These are phyloP conservation scores for Gossypium raimondii DNA, from an alignment of 345 rosid species.

Conservation along the genomic window DNA sequence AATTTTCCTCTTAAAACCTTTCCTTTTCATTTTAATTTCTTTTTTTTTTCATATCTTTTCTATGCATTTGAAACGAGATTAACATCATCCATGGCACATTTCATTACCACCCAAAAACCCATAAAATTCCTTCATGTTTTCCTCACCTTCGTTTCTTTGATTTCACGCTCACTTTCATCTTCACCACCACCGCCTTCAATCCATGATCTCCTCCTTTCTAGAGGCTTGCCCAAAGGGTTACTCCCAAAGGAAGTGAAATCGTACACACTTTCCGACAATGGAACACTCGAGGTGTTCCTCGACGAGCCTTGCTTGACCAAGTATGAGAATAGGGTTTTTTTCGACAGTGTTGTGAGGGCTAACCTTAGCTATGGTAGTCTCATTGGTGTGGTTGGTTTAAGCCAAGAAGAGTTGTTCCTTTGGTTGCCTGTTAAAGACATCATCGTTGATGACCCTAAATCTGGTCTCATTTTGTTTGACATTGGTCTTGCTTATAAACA, in stretches of 20 bases:
- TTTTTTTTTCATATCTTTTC: neutral
- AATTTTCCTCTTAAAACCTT: conserved; percentile 13
- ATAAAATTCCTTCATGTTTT: neutral
- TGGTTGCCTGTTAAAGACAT: conserved; percentile 90
- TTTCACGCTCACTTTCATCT: neutral
- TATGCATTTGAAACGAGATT: neutral
- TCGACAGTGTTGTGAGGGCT: conserved; percentile 71
- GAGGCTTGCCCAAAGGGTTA: conserved; percentile 78
- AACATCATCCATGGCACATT: conserved; percentile 24
- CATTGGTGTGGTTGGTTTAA: conserved; percentile 63
- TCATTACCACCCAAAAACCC: conserved; percentile 19
- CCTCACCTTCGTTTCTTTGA: conserved; percentile 11
- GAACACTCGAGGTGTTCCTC: conserved; percentile 66
- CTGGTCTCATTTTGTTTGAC: conserved; percentile 80
- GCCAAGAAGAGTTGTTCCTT: conserved; percentile 76
- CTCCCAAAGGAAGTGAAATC: conserved; percentile 76
- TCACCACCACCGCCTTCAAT: conserved; percentile 31
- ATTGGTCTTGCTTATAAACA: conserved; percentile 87
- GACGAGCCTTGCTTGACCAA: conserved; percentile 71
- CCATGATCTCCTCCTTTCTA: conserved; percentile 72
- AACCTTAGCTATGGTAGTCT: conserved; percentile 79
- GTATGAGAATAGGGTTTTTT: conserved; percentile 60
- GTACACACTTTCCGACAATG: conserved; percentile 49
- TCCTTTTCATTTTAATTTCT: neutral
- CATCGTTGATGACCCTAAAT: conserved; percentile 62